phyloP scores from a whole-genome alignment of 108 stramenopile genomes.

The Pseudonitzschia multiseries region DNA sequence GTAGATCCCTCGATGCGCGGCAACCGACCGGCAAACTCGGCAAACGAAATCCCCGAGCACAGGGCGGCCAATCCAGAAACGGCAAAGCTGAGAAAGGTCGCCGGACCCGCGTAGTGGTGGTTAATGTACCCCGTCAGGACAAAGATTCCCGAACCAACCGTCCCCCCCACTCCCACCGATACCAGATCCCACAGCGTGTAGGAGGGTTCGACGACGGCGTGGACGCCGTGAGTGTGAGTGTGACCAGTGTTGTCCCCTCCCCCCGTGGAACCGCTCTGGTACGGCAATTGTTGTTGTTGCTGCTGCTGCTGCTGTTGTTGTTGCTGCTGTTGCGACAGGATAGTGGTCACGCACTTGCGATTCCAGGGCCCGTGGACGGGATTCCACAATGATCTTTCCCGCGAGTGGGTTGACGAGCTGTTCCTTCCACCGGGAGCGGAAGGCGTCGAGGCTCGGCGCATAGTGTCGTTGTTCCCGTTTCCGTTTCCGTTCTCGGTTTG shows the following conservation, averaged over 20 bases:
- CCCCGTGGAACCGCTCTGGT: too few relatives aligned
- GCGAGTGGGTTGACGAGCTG: too few relatives aligned
- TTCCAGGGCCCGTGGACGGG: slow-evolving; percentile 16
- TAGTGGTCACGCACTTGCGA: slow-evolving; percentile 1
- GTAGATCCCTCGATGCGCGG: slow-evolving; percentile 72
- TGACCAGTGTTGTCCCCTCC: not conserved
- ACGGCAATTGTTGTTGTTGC: not conserved
- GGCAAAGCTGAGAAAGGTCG: slow-evolving; percentile 66
- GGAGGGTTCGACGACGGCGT: slow-evolving; percentile 4
- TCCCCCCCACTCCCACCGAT: slow-evolving; percentile 82
- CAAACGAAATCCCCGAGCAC: slow-evolving; percentile 77
- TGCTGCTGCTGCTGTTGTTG: not conserved
- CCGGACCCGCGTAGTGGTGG: slow-evolving; percentile 83
- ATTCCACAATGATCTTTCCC: not conserved
- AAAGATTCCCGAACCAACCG: slow-evolving; percentile 89
- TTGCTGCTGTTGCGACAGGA: not conserved
- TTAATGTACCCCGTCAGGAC: slow-evolving; percentile 88
- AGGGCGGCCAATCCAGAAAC: slow-evolving; percentile 73
- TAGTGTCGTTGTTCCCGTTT: too few relatives aligned
- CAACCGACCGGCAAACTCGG: slow-evolving; percentile 80
- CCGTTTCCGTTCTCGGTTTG: too few relatives aligned
- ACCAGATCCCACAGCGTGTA: slow-evolving; percentile 64
- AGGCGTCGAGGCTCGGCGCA: too few relatives aligned
- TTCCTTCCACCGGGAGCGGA: too few relatives aligned
- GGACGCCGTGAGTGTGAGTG: not conserved